phyloP scores from a whole-genome alignment of 208 protist genomes.

The Trypanosoma boissoni region DNA sequence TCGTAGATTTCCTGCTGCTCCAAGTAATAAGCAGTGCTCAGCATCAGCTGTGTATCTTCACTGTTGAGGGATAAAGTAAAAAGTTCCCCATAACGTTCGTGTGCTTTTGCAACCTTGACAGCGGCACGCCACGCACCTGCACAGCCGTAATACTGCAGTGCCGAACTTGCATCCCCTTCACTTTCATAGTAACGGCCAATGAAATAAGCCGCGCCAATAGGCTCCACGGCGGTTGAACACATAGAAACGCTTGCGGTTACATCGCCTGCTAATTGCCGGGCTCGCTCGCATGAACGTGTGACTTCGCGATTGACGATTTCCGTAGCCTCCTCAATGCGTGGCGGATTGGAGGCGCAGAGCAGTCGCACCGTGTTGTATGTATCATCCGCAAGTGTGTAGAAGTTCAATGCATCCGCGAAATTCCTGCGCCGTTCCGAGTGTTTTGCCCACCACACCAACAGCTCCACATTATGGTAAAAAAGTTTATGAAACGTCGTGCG shows the following conservation, averaged over 20 bases:
- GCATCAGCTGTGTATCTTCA: slow-evolving; percentile 74
- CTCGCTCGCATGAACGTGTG: slow-evolving; percentile 45
- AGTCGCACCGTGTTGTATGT: slow-evolving; percentile 90
- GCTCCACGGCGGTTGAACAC: slow-evolving; percentile 36
- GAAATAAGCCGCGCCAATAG: slow-evolving; percentile 90
- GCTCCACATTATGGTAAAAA: slow-evolving; percentile 69
- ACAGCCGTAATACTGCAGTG: slow-evolving; percentile 89
- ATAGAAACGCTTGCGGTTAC: not conserved
- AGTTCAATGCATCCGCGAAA: slow-evolving; percentile 86
- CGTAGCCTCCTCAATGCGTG: slow-evolving; percentile 81
- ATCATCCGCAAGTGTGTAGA: slow-evolving; percentile 90
- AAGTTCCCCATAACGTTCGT: slow-evolving; percentile 70
- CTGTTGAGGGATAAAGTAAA: slow-evolving; percentile 74
- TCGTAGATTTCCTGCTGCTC: slow-evolving; percentile 84
- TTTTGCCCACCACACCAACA: slow-evolving; percentile 92
- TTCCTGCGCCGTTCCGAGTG: slow-evolving; percentile 88
- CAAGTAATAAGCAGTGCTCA: slow-evolving; percentile 87
- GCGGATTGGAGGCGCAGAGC: slow-evolving; percentile 69
- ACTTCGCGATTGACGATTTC: slow-evolving; percentile 80
- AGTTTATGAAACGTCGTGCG: slow-evolving; percentile 48
- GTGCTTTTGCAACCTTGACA: slow-evolving; percentile 78
- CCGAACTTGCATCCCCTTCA: slow-evolving; percentile 41
- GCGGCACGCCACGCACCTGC: slow-evolving; percentile 90
- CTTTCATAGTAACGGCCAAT: slow-evolving; percentile 91
- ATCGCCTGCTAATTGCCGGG: slow-evolving; percentile 28